Base-by-base conservation (phyloP, 345 rosid genomes). In the Mercurialis annua region DNA sequence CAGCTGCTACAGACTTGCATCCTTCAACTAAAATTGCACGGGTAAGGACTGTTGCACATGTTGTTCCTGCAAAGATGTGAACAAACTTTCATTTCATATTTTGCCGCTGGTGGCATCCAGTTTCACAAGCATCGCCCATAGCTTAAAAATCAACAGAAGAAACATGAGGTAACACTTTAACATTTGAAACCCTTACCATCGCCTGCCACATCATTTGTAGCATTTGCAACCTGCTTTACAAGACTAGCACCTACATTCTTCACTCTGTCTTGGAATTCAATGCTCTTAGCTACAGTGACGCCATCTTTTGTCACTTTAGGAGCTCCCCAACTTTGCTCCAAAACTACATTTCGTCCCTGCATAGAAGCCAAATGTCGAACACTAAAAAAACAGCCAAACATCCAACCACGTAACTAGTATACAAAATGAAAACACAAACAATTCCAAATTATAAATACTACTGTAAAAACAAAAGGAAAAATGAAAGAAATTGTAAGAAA, bases 291-390 rank as follows among this genome's bases (percentile, higher is more conserved):
- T 12, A 76, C 75, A 10, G 75, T 76, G 4, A 76, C 79, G 46
- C 79, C 75, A 55, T 70, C 79, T 55, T 70, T 71, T 44, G 75
- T 71, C 33, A 71, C 75, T 49, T 76, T 76, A 16, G 72, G 79
- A 2, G 75, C 67, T 27, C 74, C 74, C 51, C 54, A 64, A 44
- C 73, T 75, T 65, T 75, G 73, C 57, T 70, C 78, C 30, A 75
- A 46, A 34, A 75, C 58, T 30, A 75, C 78, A 69, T 65, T 75
- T 8, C 78, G 70, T 3, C 78, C 78, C 78, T 75, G 38, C 7
- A 17, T 20, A 62, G 31, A 30, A 65, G 49, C 27, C 5, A 29
- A 5, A 34, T 7, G 1, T 56, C 38, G 18, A 56, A 29, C 59
- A 54, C 29, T 1, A 21, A 31, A 11, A 57, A 8, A 44, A 14